A percentile compares a stretch with the other conserved stretches of the same genome.
Evolutionary conservation across 225 moss, liverwort and hornwort genomes (phyloP).

Genomic region (Lunularia cruciata): DNA sequence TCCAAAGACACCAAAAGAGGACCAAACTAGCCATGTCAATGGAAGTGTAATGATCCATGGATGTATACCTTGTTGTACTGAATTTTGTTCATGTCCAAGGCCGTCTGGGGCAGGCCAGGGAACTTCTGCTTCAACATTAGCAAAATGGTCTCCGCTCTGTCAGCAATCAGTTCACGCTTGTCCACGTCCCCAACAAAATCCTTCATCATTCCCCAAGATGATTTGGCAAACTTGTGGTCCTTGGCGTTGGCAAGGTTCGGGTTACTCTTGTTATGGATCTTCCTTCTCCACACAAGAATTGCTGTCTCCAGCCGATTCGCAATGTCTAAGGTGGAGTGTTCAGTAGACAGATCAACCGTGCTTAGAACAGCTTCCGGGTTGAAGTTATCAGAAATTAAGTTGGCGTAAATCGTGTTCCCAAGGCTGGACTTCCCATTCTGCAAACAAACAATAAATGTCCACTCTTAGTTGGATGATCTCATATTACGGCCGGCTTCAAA

Average conservation of each 20-base stretch:
- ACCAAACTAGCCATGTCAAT: too few relatives aligned
- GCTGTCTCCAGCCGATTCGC: slow-evolving; percentile 88
- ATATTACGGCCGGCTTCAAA: too few relatives aligned
- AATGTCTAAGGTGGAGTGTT: slow-evolving; percentile 74
- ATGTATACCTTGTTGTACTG: slow-evolving; percentile 71
- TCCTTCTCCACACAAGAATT: slow-evolving; percentile 77
- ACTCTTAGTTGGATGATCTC: too few relatives aligned
- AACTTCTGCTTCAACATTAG: slow-evolving; percentile 71
- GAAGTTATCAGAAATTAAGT: slow-evolving; percentile 70
- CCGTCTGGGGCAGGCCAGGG: slow-evolving; percentile 89
- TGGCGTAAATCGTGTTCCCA: slow-evolving; percentile 69
- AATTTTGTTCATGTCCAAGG: slow-evolving; percentile 84
- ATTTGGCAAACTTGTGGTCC: slow-evolving; percentile 56
- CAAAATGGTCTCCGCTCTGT: slow-evolving; percentile 78
- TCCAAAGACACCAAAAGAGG: too few relatives aligned
- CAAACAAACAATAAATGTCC: not conserved
- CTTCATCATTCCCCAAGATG: slow-evolving; percentile 85
- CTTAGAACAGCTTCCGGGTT: slow-evolving; percentile 71
- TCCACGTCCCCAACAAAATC: slow-evolving; percentile 69
- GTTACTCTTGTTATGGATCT: slow-evolving; percentile 55
- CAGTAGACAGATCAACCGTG: slow-evolving; percentile 70
- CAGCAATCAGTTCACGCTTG: slow-evolving; percentile 66
- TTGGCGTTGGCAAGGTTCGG: slow-evolving; percentile 46
- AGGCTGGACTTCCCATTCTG: slow-evolving; percentile 88
- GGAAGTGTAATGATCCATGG: too few relatives aligned